Evolutionary conservation across 2,329 filamentous ascomycete genomes (phyloP), one percentile per base, ranked within the genome.

Genomic region (Verticillium klebahnii): DNA sequence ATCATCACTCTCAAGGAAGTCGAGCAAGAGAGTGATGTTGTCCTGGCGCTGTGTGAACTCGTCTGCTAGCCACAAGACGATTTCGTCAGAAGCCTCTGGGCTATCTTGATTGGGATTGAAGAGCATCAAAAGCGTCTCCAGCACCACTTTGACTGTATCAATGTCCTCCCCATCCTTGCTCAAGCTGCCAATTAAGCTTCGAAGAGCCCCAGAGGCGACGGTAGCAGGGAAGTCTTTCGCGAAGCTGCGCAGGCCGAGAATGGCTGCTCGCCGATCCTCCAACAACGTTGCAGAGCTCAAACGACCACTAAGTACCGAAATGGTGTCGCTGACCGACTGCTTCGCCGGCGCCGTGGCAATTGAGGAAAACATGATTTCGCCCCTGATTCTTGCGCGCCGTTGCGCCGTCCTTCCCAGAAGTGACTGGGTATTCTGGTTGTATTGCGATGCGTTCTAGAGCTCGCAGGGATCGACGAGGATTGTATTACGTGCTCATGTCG

Each of bases 21-120:
- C 90, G 64, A 99, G 85, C 29, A 99, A 85, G 17, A 95, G 81
- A 2, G 92, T 94, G 64, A 97, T 94, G 74, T 99, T 98, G 77
- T 98, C 94, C 85, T 97, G 93, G 65, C 92, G 89, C 82, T 97
- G 93, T 37, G 95, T 97, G 74, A 99, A 99, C 75, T 98, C 94
- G 77, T 99, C 95, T 60, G 95, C 95, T 63, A 99, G 83, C 93
- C 95, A 99, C 32, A 98, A 81, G 19, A 90, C 90, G 69, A 99
- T 96, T 76, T 99, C 95, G 67, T 98, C 94, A 15, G 94, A 97
- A 60, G 94, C 92, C 82, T 98, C 94, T 36, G 92, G 85, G 81
- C 92, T 96, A 72, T 82, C 80, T 68, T 84, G 81, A 68, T 88
- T 88, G 50, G 87, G 86, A 65, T 77, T 87, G 74, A 98, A 98